Evolutionary conservation across 2,329 filamentous ascomycete genomes (phyloP).

Genomic region (Moelleriella libera): DNA sequence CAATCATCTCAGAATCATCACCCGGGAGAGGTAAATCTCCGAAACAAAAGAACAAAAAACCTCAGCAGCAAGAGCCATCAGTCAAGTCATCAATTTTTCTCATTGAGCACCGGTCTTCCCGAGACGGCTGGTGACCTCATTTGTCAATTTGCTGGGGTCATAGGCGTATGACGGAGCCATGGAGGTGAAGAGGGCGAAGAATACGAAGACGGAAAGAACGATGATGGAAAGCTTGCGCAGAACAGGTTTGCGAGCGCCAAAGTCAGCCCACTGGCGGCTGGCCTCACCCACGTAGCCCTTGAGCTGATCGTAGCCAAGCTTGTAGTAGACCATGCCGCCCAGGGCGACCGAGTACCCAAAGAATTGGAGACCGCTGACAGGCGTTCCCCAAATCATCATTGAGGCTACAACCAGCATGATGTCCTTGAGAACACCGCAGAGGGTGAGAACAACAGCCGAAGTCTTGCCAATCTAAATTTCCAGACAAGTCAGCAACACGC

Average conservation of each 20-base stretch:
- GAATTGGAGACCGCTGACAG: constrained; percentile 61
- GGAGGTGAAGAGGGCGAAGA: constrained; percentile 59
- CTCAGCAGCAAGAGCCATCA: not conserved
- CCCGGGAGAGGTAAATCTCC: too few species aligned
- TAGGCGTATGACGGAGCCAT: constrained; percentile 49
- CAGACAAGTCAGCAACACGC: not conserved
- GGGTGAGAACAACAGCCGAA: constrained; percentile 71
- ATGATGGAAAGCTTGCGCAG: constrained; percentile 68
- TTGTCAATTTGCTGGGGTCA: constrained; percentile 33
- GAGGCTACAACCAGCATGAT: constrained; percentile 68
- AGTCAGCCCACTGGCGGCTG: constrained; percentile 71
- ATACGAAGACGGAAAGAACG: constrained; percentile 41
- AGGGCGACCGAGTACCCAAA: constrained; percentile 76
- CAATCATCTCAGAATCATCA: not conserved
- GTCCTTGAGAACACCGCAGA: constrained; percentile 80
- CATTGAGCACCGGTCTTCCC: constrained; percentile 18
- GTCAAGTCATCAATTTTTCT: constrained; percentile 1
- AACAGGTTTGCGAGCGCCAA: constrained; percentile 62
- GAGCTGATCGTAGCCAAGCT: constrained; percentile 70
- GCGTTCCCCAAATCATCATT: constrained; percentile 69
- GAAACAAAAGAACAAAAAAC: not conserved
- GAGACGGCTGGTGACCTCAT: constrained; percentile 33
- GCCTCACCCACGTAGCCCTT: constrained; percentile 64
- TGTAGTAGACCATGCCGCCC: constrained; percentile 66
- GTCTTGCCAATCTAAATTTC: constrained; percentile 64